These are phyloP conservation scores for Trichoderma polysporum DNA, from an alignment of 2,329 filamentous ascomycete genomes.

Conservation along the genomic window DNA sequence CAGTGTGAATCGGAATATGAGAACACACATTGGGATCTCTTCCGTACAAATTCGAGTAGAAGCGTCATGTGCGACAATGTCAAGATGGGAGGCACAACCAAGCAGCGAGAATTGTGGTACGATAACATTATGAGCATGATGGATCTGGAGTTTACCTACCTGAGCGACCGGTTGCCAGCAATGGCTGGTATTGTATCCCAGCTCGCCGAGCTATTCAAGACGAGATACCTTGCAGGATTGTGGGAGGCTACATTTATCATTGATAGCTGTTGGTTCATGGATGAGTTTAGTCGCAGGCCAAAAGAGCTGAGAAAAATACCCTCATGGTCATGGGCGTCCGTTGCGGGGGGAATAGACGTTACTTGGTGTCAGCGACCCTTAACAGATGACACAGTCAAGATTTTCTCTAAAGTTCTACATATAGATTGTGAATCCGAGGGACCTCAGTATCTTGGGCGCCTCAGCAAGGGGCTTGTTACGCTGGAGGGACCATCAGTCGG, in stretches of 20 bases:
- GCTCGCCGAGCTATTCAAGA: constrained; percentile 10
- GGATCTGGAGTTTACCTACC: constrained; percentile 23
- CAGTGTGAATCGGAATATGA: constrained; percentile 22
- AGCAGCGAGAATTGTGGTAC: constrained; percentile 21
- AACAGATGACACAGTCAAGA: background rate
- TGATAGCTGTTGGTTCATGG: constrained; percentile 23
- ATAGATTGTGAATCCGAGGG: constrained; percentile 22
- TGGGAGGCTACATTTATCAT: constrained; percentile 22
- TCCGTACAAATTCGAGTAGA: constrained; percentile 15
- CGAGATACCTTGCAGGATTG: constrained; percentile 22
- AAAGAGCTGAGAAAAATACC: constrained; percentile 19
- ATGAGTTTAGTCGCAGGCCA: constrained; percentile 16
- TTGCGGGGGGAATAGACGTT: constrained; percentile 20
- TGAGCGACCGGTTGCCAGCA: constrained; percentile 21
- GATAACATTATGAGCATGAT: constrained; percentile 24
- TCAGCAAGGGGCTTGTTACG: constrained; percentile 17
- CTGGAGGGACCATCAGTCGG: background rate
- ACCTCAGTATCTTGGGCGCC: constrained; percentile 17
- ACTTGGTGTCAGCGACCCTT: constrained; percentile 22
- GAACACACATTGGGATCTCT: background rate
- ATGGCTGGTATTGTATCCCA: constrained; percentile 19
- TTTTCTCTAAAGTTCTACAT: constrained; percentile 4
- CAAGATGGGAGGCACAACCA: background rate
- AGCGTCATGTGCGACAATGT: constrained; percentile 19
- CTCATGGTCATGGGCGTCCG: constrained; percentile 25